Conservation (phyloP, 352 stramenopile genomes). For the Globisporangium solare region DNA sequence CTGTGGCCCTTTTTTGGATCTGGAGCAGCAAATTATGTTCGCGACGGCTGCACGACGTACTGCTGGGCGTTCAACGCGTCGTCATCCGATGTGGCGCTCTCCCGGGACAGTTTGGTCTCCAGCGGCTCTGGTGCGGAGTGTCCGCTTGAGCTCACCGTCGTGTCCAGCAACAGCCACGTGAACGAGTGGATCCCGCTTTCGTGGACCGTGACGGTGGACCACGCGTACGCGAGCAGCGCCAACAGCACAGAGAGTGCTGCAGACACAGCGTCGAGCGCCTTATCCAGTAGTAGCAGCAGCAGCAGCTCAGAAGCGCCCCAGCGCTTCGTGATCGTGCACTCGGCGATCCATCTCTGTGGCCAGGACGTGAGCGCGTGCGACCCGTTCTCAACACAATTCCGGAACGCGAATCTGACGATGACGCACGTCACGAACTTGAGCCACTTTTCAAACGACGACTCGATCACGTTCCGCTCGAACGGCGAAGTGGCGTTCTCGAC, state of each 20-base stretch:
- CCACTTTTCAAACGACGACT: conserved; percentile 5
- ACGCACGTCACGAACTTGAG: conserved; percentile 20
- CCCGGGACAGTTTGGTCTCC: conserved; percentile 12
- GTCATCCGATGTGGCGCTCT: conserved; percentile 13
- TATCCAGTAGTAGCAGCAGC: background rate
- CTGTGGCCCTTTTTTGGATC: background rate
- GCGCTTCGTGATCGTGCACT: conserved; percentile 10
- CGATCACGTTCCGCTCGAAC: conserved; percentile 17
- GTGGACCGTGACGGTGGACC: conserved; percentile 24
- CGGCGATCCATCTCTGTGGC: conserved; percentile 19
- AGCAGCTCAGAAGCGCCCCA: background rate
- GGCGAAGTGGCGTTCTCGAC: conserved; percentile 22
- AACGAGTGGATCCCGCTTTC: conserved; percentile 11
- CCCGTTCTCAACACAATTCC: conserved; percentile 16
- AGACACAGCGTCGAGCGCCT: background rate
- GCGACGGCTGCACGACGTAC: conserved; percentile 29
- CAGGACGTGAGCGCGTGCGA: conserved; percentile 14
- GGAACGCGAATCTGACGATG: conserved; percentile 14
- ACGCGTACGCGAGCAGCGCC: conserved; percentile 9
- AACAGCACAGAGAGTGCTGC: background rate
- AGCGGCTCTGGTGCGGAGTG: conserved; percentile 15
- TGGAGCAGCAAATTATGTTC: background rate
- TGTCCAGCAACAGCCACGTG: background rate
- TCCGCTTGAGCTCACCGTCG: conserved; percentile 17
- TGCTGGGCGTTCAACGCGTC: conserved; percentile 26